phyloP scores from a whole-genome alignment of 495 filamentous ascomycete genomes.

The Pseudomonodictys pantanalensis region DNA sequence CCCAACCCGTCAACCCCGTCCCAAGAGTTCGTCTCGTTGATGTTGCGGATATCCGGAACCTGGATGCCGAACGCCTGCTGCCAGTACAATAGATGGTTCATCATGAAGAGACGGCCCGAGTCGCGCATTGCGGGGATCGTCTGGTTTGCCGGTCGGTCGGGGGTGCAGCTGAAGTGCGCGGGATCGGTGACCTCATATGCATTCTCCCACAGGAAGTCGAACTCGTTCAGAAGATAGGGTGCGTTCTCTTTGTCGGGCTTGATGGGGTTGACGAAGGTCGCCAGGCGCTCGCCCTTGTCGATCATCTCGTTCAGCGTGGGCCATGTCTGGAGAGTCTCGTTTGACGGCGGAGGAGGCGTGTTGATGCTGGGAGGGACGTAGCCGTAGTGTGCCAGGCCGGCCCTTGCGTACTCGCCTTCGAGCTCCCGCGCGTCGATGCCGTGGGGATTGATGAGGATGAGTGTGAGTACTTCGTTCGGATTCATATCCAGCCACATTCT shows the following conservation, averaged over 20 bases:
- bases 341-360: constrained; percentile 50
- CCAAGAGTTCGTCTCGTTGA: constrained; percentile 31
- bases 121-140: constrained; percentile 6
- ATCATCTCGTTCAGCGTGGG: constrained; percentile 39
- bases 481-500: constrained; percentile 39
- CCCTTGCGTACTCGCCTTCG: constrained; percentile 30
- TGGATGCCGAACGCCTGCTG: constrained; percentile 35
- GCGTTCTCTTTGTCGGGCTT: constrained; percentile 27
- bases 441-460: constrained; percentile 39
- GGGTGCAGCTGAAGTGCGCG: constrained; percentile 32
- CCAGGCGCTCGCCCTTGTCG: constrained; percentile 31
- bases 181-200: constrained; percentile 33
- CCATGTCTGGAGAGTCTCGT: constrained; percentile 28
- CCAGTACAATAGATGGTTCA: constrained; percentile 42
- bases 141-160: constrained; percentile 20
- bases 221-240: constrained; percentile 42
- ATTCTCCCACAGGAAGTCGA: constrained; percentile 41
- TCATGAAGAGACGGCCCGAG: constrained; percentile 34
- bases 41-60: constrained; percentile 33
- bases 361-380: constrained; percentile 27
- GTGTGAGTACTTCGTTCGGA: constrained; percentile 40
- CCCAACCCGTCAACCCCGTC: constrained; percentile 32
- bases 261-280: constrained; percentile 35
- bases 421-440: constrained; percentile 21
- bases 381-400: constrained; percentile 34